A percentile compares a stretch with the other conserved stretches of the same genome.
phyloP scores from a whole-genome alignment of 805 yeast genomes.

The Clavispora carvajalis region DNA sequence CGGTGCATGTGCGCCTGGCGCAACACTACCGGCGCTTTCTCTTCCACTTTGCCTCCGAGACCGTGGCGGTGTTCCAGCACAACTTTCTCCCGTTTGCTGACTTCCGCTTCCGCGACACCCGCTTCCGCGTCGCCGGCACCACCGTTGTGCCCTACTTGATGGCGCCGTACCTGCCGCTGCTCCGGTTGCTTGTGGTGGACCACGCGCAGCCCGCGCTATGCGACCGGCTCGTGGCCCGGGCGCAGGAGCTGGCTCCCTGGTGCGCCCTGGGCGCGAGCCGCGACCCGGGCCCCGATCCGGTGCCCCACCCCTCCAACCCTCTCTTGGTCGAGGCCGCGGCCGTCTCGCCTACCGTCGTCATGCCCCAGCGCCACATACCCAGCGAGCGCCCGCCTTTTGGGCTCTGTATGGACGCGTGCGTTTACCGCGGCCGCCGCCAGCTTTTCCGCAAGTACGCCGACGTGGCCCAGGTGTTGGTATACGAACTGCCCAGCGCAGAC shows the following conservation, averaged over 20 bases:
- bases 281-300: conserved; percentile 24
- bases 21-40: conserved; percentile 23
- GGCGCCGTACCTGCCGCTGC: conserved; percentile 24
- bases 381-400: conserved; percentile 37
- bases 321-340: conserved; percentile 14
- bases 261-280: neutral
- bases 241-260: neutral
- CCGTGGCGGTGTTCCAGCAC: conserved; percentile 29
- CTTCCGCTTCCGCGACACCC: conserved; percentile 30
- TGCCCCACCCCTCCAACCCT: conserved; percentile 23
- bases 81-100: conserved; percentile 35
- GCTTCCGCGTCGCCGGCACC: conserved; percentile 36
- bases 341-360: neutral
- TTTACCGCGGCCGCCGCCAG: conserved; percentile 16
- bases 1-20: conserved; percentile 25
- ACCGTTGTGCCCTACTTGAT: conserved; percentile 25
- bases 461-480: conserved; percentile 29
- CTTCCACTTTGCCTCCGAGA: conserved; percentile 24
- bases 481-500: too few species aligned
- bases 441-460: conserved; percentile 33
- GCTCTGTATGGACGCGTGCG: conserved; percentile 23
- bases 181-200: conserved; percentile 32
- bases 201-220: conserved; percentile 29
- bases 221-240: conserved; percentile 21
- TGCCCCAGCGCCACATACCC: conserved; percentile 16